Base-by-base conservation (phyloP, 352 stramenopile genomes). In the Globisporangium polare region DNA sequence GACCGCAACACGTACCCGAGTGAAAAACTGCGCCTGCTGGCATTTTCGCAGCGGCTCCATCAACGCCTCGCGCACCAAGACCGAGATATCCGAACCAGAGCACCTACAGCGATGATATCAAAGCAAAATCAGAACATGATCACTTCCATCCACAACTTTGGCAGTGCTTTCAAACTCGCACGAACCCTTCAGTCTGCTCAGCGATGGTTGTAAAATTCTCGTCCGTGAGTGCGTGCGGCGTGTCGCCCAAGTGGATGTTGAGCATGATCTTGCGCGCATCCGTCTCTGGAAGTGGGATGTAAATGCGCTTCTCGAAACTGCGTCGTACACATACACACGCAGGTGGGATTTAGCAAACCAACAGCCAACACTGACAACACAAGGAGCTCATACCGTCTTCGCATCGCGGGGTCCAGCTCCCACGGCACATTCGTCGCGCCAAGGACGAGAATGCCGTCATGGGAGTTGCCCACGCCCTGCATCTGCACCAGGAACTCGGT, bases 401-500 rank as follows among this genome's bases (percentile, higher is more conserved):
- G 80, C 86, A 99, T 96, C 20, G 97, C 97, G 53, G 96, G 88
- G 71, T 99, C 97, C 18, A 99, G 71, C 62, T 99, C 97, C 96
- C 97, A 99, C 22, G 97, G 97, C 24, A 99, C 91, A 76, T 99
- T 99, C 13, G 97, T 99, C 17, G 97, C 97, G 29, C 92, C 96
- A 49, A 99, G 87, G 8, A 99, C 94, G 29, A 99, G 73, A 51
- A 99, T 85, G 10, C 94, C 87, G 43, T 93, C 87, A 61, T 97
- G 78, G 2, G 93, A 81, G 43, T 97, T 91, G 13, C 85, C 89
- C 2, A 98, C 92, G 27, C 97, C 97, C 73, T 99, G 96, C 85
- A 99, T 96, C 68, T 99, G 96, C 26, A 99, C 94, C 55, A 99
- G 88, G 58, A 99, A 99, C 77, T 99, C 97, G 10, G 97, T 99